These are phyloP conservation scores for Hypsizygus marmoreus DNA, from an alignment of 768 basidiomycete genomes.

Conservation along the genomic window DNA sequence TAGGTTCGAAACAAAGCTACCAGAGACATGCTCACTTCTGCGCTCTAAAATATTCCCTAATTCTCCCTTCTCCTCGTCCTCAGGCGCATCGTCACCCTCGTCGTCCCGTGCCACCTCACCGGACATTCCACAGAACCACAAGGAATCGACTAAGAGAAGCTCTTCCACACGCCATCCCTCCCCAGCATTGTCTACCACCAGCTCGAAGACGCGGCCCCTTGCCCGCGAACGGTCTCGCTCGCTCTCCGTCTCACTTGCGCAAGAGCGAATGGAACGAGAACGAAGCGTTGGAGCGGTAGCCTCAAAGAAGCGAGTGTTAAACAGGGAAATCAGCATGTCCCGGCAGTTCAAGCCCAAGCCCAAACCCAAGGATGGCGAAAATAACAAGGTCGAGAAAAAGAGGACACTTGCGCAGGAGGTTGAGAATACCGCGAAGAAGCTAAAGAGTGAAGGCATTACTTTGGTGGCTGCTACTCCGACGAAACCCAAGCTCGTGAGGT, in stretches of 20 bases:
- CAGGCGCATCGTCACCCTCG: slow-evolving; percentile 37
- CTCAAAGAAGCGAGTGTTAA: slow-evolving; percentile 55
- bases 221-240: slow-evolving; percentile 56
- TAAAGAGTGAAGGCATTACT: slow-evolving; percentile 36
- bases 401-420: slow-evolving; percentile 16
- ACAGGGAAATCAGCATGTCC: slow-evolving; percentile 78
- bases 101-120: slow-evolving; percentile 35
- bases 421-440: slow-evolving; percentile 2
- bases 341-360: slow-evolving; percentile 60
- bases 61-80: slow-evolving; percentile 63
- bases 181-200: slow-evolving; percentile 24
- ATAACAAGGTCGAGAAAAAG: slow-evolving; percentile 17
- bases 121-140: slow-evolving; percentile 10
- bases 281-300: slow-evolving; percentile 33
- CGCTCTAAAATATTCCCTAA: slow-evolving; percentile 67
- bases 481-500: slow-evolving; percentile 18
- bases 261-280: slow-evolving; percentile 48
- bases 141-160: too few species aligned
- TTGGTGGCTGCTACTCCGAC: slow-evolving; percentile 61
- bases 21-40: slow-evolving; percentile 57
- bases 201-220: slow-evolving; percentile 20
- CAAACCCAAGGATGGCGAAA: slow-evolving; percentile 23
- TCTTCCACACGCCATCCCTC: slow-evolving; percentile 15
- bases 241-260: slow-evolving; percentile 69
- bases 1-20: slow-evolving; percentile 59